These are phyloP conservation scores for Dacryopinax spathularia DNA, from an alignment of 768 basidiomycete genomes.

Conservation along the genomic window DNA sequence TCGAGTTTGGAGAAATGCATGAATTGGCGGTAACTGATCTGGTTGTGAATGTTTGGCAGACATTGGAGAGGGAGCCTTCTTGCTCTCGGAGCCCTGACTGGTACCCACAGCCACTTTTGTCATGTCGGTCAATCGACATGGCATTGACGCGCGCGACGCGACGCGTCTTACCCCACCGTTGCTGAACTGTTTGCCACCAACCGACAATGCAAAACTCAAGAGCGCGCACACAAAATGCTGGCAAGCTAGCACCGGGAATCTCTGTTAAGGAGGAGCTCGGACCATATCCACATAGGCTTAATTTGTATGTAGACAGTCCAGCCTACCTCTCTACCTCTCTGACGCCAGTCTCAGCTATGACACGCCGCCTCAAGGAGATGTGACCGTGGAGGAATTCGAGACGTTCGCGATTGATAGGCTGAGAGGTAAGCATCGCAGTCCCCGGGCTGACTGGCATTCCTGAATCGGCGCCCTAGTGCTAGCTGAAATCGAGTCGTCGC, in stretches of 20 bases:
- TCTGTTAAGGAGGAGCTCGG: neutral
- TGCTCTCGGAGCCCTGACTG: neutral
- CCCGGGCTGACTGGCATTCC: constrained; percentile 12
- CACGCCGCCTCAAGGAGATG: constrained; percentile 66
- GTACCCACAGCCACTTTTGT: neutral
- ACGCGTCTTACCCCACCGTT: too few relatives aligned
- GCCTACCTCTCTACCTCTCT: constrained; percentile 16
- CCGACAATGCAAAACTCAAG: neutral
- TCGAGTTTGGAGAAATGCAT: constrained; percentile 60
- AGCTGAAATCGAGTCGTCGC: constrained; percentile 81
- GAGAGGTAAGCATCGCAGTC: constrained; percentile 27
- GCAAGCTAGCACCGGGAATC: neutral
- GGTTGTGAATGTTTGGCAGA: neutral
- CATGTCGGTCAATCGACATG: too few relatives aligned
- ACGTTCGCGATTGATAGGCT: constrained; percentile 76
- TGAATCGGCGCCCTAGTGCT: constrained; percentile 35
- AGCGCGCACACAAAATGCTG: neutral
- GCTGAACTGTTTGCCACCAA: too few relatives aligned
- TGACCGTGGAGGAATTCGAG: constrained; percentile 93
- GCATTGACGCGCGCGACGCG: neutral
- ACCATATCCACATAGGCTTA: constrained; percentile 26
- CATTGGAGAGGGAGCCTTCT: neutral
- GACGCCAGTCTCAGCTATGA: constrained; percentile 51
- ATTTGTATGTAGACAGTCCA: constrained; percentile 48
- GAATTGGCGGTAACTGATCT: constrained; percentile 6